Base-by-base conservation (phyloP, 768 basidiomycete species). In the Auricularia sp. region DNA sequence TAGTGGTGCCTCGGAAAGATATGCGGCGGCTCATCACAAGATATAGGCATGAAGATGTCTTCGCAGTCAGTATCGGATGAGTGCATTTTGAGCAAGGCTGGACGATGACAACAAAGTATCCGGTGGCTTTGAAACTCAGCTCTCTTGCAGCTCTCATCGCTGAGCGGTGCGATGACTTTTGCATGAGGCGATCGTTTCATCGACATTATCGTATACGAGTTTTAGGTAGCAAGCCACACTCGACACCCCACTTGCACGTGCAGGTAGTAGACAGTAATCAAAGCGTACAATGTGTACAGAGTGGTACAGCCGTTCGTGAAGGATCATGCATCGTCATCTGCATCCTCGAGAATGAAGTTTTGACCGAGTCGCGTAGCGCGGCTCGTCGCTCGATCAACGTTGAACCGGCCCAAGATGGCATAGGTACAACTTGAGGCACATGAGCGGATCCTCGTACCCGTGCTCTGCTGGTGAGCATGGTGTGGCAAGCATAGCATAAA, bases 401-500 rank as follows among this genome's bases (percentile, higher is more conserved):
- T 10, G 47, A 13, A 1, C 11, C 6, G 1, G 47, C 18, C 47
- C 47, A 51, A 13, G 47, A 10, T 51, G 47, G 47, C 18, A 51
- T 18, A 18, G 47, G 47, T 5, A 51, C 2, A 18, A 51, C 47
- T 18, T 51, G 47, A 16, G 11, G 5, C 18, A 18, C 10, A 18
- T 51, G 11, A 18, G 18, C 18, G 1, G 47, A 1, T 18, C 47
- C 47, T 5, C 47, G 47, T 18, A 51, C 47, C 6, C 47, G 47
- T 18, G 47, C 47, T 58, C 78, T 78, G 71, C 87, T 86, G 0
- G 83, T 87, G 21, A 87, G 73, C 6, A 79, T 82, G 2, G 85
- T 83, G 64, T 82, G 81, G 69, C 86, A 88, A 21, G 83, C 78
- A 69, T 88, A 88, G 69, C 86, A 88, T 33, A 88, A 75, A n/a